These are phyloP conservation scores for Schoenoplectus triqueter DNA, from an alignment of 202 grass and related monocot species.

Conservation along the genomic window DNA sequence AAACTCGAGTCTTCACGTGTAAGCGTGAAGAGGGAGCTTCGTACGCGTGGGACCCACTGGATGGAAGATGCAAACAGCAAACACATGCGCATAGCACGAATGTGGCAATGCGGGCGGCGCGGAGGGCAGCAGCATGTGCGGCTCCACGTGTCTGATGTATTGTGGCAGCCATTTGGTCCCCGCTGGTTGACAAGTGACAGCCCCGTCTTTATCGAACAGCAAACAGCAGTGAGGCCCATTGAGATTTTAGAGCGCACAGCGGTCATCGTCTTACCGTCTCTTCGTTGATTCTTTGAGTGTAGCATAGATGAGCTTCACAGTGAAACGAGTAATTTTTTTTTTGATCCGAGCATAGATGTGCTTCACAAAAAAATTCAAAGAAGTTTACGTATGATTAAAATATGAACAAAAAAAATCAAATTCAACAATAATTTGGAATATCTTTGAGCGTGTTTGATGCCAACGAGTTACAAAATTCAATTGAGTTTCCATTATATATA, in stretches of 20 bases:
- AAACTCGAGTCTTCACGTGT: conserved; percentile 42
- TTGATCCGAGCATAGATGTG: too few species aligned
- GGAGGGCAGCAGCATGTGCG: neutral
- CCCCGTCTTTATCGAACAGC: neutral
- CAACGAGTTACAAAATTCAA: too few species aligned
- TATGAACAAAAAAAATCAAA: too few species aligned
- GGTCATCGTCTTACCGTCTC: neutral
- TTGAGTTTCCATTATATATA: too few species aligned
- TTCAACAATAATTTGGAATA: too few species aligned
- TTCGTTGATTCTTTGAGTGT: neutral
- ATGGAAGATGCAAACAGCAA: conserved; percentile 22
- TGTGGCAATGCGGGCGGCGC: conserved; percentile 39
- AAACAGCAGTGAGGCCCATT: neutral
- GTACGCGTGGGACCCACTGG: neutral
- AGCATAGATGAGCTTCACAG: neutral
- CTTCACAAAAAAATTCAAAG: too few species aligned
- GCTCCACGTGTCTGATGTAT: conserved; percentile 3
- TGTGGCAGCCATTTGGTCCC: neutral
- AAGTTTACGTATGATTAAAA: too few species aligned
- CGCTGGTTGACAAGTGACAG: neutral
- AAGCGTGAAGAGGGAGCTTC: neutral
- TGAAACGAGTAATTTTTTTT: neutral
- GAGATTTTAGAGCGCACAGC: neutral
- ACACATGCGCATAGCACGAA: conserved; percentile 39
- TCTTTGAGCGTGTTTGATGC: too few species aligned